A percentile compares a stretch with the other conserved stretches of the same genome.
Evolutionary conservation across 495 filamentous ascomycete genomes (phyloP).

Genomic region (Aspergillus funiculosus): DNA sequence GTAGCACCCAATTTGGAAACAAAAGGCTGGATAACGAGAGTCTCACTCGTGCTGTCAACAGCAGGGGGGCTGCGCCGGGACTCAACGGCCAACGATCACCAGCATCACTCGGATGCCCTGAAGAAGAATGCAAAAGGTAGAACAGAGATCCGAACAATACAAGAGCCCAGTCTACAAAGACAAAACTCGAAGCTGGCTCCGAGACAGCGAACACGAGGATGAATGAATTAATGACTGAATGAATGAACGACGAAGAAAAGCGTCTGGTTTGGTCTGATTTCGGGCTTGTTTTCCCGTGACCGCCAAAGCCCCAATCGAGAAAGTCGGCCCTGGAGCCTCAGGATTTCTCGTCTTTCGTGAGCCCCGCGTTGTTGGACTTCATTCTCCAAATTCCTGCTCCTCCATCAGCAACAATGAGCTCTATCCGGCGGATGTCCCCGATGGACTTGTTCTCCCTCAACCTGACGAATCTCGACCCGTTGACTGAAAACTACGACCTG

Average conservation of each 20-base stretch:
- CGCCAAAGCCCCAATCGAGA: conserved; percentile 20
- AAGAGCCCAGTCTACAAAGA: neutral
- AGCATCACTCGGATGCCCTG: neutral
- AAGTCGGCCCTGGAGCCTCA: no score
- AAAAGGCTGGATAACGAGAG: no score
- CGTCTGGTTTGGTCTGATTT: neutral
- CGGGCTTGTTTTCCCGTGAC: conserved; percentile 22
- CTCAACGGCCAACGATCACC: neutral
- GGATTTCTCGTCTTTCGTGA: conserved; percentile 3
- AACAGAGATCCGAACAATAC: neutral
- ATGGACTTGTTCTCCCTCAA: conserved; percentile 80
- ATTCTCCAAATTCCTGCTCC: conserved; percentile 6
- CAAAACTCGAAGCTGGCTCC: no score
- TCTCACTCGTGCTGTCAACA: no score
- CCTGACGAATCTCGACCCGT: conserved; percentile 75
- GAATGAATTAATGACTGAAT: no score
- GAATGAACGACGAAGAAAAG: neutral
- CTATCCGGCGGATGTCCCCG: conserved; percentile 63
- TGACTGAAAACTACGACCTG: conserved; percentile 94
- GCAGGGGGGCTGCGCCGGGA: no score
- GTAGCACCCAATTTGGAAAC: no score
- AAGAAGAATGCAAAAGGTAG: neutral
- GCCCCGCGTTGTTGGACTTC: conserved; percentile 1
- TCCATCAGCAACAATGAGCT: conserved; percentile 49
- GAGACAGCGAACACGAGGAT: neutral